Percentiles rank a stretch among this genome's conserved stretches.
Conservation (phyloP, 495 filamentous ascomycete species). For the Hypoxylon fuscum region DNA sequence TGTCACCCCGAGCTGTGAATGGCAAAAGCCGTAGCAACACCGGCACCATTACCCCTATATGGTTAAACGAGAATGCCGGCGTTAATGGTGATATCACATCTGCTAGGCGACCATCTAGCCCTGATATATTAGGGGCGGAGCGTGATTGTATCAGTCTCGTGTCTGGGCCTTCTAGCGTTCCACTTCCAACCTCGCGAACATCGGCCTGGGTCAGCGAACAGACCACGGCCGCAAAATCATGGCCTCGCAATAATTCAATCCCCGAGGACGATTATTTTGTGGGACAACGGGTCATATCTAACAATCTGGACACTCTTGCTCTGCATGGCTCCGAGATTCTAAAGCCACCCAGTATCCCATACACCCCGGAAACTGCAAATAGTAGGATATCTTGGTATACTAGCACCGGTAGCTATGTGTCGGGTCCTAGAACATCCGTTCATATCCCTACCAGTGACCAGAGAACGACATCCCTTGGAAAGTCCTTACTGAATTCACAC, state of each 20-base stretch:
- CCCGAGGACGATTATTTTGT: constrained; percentile 30
- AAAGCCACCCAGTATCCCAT: constrained; percentile 9
- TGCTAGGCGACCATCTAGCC: constrained; percentile 32
- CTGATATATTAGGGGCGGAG: constrained; percentile 39
- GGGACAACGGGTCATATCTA: constrained; percentile 23
- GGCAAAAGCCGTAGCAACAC: constrained; percentile 10
- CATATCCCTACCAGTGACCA: constrained; percentile 39
- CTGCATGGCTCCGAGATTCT: constrained; percentile 20
- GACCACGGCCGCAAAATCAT: constrained; percentile 27
- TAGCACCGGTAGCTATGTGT: constrained; percentile 29
- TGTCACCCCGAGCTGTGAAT: constrained; percentile 9
- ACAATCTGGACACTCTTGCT: constrained; percentile 34
- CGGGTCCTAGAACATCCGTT: constrained; percentile 27
- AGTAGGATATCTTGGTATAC: constrained; percentile 37
- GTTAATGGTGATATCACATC: constrained; percentile 13
- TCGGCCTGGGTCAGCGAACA: constrained; percentile 41
- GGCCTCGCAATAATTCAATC: constrained; percentile 34
- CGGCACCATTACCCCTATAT: constrained; percentile 15
- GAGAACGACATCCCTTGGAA: constrained; percentile 36
- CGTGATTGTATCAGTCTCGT: constrained; percentile 36
- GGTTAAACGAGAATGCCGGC: constrained; percentile 8
- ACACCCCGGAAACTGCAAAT: constrained; percentile 25
- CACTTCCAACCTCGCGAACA: constrained; percentile 27
- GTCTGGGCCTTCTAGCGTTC: constrained; percentile 8
- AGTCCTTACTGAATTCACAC: not conserved